Evolutionary conservation across 805 yeast genomes (phyloP), one percentile per base, ranked within the genome.

Genomic region (Starmerella apicola): DNA sequence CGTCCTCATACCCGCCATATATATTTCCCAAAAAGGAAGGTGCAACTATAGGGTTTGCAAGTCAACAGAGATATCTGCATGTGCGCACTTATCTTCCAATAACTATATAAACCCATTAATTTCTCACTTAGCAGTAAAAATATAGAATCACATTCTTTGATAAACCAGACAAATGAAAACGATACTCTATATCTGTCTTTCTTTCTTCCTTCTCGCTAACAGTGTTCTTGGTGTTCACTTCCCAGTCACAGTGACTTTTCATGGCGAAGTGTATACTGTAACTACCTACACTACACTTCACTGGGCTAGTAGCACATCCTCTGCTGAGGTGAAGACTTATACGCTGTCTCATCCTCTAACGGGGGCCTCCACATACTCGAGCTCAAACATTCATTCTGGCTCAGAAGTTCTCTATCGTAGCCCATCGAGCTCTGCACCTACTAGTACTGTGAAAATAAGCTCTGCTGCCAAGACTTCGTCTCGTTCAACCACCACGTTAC

Each of bases 201-300:
- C 34, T 7, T 32, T 19, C 23, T 32, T 7, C 34, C 6, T 16
- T 6, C 22, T 32, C 7, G 13, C 18, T 8, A 16, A n/a, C 15
- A 16, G 15, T 16, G 34, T 22, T 22, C 10, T n/a, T 13, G 34
- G 25, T 27, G 8, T 31, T 40, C 27, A 12, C 12, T 12, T n/a
- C n/a, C 18, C 46, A 3, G 42, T 36, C 21, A 45, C 42, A 3
- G 32, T 37, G 10, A 36, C 42, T 13, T 45, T 28, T 28, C 49
- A 45, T 19, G 41, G 46, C 1, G 30, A 20, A 10, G 24, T 30
- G 3, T 42, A 36, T 22, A 45, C 49, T 21, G 37, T 45, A 21
- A 40, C 40, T 5, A 43, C 38, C 3, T 37, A 32, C 5, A 45
- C 49, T 7, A 45, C 49, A 3, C 37, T 45, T 27, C 25, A 4